Base-by-base conservation (phyloP, 805 yeast genomes). In the Saccharomycopsis oosterbeekiorum region DNA sequence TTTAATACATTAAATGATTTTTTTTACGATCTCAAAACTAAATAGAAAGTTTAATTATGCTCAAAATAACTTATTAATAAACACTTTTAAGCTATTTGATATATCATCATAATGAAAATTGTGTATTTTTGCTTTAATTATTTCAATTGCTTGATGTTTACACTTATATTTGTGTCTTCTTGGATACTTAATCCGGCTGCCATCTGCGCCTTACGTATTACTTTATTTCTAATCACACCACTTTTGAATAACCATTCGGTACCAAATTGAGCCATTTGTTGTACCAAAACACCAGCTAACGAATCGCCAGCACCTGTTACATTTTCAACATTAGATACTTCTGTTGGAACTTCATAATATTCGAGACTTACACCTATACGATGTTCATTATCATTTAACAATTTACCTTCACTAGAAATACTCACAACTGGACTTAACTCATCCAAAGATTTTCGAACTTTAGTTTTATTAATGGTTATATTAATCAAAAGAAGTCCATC, bases 301-400 rank as follows among this genome's bases (percentile, higher is more conserved):
- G 94, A 79, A 71, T 90, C 97, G 11, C 97, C 97, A 0, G 96
- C 96, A 1, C 97, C 97, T 10, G 93, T 89, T 39, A 88, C 96
- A 66, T 85, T 88, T 36, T 72, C 73, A 12, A 86, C 77, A 0
- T 70, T 68, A 2, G 75, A 69, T 73, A 61, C n/a, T 19, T 19
- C 14, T 6, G 69, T 66, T 0, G 74, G 71, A 2, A 79, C 72
- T 0, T 81, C 78, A 69, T 79, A 86, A 69, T 87, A 85, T 67
- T 88, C 88, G 21, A 89, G 74, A 8, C 83, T 74, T 4, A 86
- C 76, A 3, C 90, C 90, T 58, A 78, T 62, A 15, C 66, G 68
- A 11, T 15, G 43, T 65, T 59, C 34, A 59, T 64, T 67, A 24
- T 21, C 2, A 54, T 71, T 60, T 21, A 59, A 9, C 34, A 42